phyloP scores from a whole-genome alignment of 2,329 filamentous ascomycete species.

The Fusarium robinianum region DNA sequence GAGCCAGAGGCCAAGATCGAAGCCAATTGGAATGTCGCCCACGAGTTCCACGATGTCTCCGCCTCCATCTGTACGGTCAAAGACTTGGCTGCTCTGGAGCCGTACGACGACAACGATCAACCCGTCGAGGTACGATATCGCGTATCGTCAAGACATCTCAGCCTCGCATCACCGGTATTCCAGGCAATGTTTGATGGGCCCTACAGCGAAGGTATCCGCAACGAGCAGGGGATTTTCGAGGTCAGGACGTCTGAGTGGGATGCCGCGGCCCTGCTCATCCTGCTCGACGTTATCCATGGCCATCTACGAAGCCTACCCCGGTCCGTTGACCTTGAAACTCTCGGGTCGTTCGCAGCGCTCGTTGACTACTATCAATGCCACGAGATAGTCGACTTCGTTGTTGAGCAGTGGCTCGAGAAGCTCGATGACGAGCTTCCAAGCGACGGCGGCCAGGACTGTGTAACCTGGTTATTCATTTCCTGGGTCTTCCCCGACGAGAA shows the following conservation, averaged over 20 bases:
- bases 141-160: not conserved
- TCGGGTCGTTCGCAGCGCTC: not conserved
- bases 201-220: not conserved
- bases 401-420: constrained; percentile 3
- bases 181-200: not conserved
- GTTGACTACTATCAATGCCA: constrained; percentile 10
- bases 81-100: no score
- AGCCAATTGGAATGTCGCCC: no score
- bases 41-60: no score
- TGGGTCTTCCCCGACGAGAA: not conserved
- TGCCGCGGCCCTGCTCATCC: not conserved
- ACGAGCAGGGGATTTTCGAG: not conserved
- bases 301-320: not conserved
- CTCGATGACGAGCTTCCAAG: no score
- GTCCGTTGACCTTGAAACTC: rapidly evolving
- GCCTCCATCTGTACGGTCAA: no score
- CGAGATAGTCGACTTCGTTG: constrained; percentile 1
- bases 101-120: no score
- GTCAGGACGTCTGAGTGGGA: not conserved
- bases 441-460: not conserved
- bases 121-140: constrained; percentile 8
- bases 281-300: constrained; percentile 11
- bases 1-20: no score
- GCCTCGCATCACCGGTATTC: not conserved
- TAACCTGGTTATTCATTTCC: not conserved